A percentile compares a stretch with the other conserved stretches of the same genome.
phyloP scores from a whole-genome alignment of 2,329 filamentous ascomycete genomes.

The Xylariaceae sp. region DNA sequence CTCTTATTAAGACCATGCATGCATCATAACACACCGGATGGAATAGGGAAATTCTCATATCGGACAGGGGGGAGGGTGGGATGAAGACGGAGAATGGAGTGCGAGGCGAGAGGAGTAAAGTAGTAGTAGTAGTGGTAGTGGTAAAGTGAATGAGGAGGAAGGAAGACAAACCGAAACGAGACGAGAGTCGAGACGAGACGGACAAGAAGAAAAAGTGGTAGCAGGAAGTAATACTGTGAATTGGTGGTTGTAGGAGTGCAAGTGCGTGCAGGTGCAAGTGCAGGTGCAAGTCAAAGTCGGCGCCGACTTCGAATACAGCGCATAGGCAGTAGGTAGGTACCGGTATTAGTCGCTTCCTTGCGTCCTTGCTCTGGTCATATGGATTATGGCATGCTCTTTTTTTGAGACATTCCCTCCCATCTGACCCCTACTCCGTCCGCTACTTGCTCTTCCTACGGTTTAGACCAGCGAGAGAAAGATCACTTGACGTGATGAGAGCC shows the following conservation, averaged over 20 bases:
- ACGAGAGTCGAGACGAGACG: neutral
- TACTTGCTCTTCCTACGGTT: neutral
- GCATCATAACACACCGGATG: neutral
- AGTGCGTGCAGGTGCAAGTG: too few relatives aligned
- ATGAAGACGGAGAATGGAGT: too few relatives aligned
- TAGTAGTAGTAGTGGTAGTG: too few relatives aligned
- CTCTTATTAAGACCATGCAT: constrained; percentile 5
- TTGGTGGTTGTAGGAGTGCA: too few relatives aligned
- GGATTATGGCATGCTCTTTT: neutral
- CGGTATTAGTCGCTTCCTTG: too few relatives aligned
- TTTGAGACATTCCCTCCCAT: constrained; percentile 1
- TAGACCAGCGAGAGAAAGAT: neutral
- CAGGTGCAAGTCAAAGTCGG: too few relatives aligned
- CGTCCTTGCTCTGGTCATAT: neutral
- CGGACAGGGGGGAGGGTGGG: neutral
- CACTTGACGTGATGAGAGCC: neutral
- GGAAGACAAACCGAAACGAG: neutral
- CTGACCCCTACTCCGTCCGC: neutral
- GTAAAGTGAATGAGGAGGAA: neutral
- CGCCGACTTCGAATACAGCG: neutral
- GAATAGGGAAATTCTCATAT: neutral
- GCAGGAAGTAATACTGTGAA: too few relatives aligned
- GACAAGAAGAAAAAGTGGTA: too few relatives aligned
- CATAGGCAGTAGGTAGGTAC: neutral
- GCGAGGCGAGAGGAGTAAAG: too few relatives aligned